phyloP scores from a whole-genome alignment of 2,329 filamentous ascomycete genomes.

The Cladosporium velox region DNA sequence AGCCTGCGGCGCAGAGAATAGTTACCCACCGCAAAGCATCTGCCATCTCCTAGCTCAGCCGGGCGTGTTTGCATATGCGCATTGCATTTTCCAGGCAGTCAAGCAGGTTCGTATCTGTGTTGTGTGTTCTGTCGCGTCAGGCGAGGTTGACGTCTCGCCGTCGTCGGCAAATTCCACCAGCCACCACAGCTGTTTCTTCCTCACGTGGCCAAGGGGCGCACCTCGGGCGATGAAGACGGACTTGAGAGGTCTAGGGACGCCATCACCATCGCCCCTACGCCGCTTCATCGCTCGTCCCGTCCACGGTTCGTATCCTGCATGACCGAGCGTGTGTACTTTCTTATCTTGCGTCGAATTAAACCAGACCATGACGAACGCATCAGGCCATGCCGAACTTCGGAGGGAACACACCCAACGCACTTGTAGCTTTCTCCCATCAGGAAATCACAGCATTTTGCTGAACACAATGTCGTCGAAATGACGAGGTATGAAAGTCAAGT shows the following conservation, averaged over 20 bases:
- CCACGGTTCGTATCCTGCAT: too few species aligned
- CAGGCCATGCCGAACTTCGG: neutral
- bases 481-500: neutral
- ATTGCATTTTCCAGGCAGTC: neutral
- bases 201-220: neutral
- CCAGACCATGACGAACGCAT: neutral
- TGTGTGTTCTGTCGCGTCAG: neutral
- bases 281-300: too few species aligned
- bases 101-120: neutral
- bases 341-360: neutral
- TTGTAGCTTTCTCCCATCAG: neutral
- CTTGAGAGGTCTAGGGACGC: neutral
- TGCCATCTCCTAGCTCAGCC: neutral
- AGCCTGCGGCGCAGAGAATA: neutral
- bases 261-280: neutral
- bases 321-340: too few species aligned
- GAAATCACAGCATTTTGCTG: neutral
- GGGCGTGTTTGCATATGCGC: neutral
- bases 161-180: neutral
- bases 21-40: neutral
- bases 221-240: neutral
- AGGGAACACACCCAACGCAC: neutral
- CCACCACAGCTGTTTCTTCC: neutral
- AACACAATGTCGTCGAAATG: neutral
- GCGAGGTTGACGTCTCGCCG: neutral